Evolutionary conservation across 768 basidiomycete genomes (phyloP), one percentile per base, ranked within the genome.

Genomic region (Agaricus bisporus): DNA sequence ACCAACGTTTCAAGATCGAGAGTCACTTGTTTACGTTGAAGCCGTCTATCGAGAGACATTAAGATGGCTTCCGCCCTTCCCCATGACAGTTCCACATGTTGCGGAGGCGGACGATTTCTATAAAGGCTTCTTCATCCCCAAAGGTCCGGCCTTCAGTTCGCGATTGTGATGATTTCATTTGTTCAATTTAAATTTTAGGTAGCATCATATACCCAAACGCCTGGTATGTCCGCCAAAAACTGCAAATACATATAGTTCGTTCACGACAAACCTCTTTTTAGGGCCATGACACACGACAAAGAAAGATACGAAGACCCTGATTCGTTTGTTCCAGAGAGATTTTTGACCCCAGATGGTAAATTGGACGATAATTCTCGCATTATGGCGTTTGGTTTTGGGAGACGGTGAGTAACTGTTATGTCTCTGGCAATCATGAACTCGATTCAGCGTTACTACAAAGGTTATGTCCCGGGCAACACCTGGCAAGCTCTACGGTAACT

Each of bases 301-400:
- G 44, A 54, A 9, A 49, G 58, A 20, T 73, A 64, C 51, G 62
- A 64, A 2, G 61, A 73, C 29, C 68, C 72, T 12, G 56, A 65
- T n/a, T 41, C 37, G 10, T 73, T 73, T 57, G 55, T 59, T 20
- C 69, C 70, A 9, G 70, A 72, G 45, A 64, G 70, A 17, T 72
- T 65, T 48, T 49, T 67, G 22, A 57, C 52, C 11, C 38, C 50
- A 20, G 51, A 50, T 42, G 49, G 63, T 49, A 56, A 48, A 54
- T n/a, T 62, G 52, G 52, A 60, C 38, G 43, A 54, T 38, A 53
- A 57, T 38, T 48, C 55, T 46, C 39, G 48, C 41, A 46, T 45
- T 20, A 52, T 59, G 17, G 56, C 51, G 9, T 64, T 62, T 50
- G 63, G 63, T 12, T 64, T 64, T 29, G 61, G 63, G 15, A 58